Evolutionary conservation across 768 basidiomycete genomes (phyloP).

Genomic region (Termitomyces eurrhizus): DNA sequence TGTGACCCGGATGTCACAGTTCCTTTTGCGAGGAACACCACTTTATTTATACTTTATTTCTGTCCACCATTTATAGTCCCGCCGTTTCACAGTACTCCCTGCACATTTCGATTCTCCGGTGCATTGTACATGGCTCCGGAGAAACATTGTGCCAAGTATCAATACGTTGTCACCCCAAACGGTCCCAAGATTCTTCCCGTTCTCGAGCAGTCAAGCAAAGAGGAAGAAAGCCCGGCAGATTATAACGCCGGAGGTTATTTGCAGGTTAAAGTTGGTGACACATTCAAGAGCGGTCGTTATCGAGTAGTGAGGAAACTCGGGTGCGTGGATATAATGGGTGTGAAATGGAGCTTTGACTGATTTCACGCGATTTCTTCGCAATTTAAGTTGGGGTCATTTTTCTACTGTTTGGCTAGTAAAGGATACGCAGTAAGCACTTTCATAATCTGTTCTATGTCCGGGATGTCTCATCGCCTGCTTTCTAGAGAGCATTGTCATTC

Average conservation of each 20-base stretch:
- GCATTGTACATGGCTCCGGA: slow-evolving; percentile 58
- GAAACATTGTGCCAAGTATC: slow-evolving; percentile 64
- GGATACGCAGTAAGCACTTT: slow-evolving; percentile 57
- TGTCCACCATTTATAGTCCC: not conserved
- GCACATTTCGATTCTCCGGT: slow-evolving; percentile 5
- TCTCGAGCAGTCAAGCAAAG: slow-evolving; percentile 60
- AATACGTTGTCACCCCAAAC: slow-evolving; percentile 66
- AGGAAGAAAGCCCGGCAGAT: slow-evolving; percentile 81
- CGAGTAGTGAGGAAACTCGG: slow-evolving; percentile 87
- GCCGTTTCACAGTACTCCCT: slow-evolving; percentile 13
- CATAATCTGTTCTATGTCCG: not conserved
- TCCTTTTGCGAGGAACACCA: slow-evolving; percentile 14
- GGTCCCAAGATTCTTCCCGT: slow-evolving; percentile 72
- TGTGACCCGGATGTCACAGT: slow-evolving; percentile 16
- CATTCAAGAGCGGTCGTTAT: slow-evolving; percentile 84
- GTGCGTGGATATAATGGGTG: slow-evolving; percentile 30
- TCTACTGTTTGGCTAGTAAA: slow-evolving; percentile 92
- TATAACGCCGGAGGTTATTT: slow-evolving; percentile 83
- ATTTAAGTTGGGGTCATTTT: slow-evolving; percentile 85
- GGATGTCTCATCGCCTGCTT: not conserved
- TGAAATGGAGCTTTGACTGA: slow-evolving; percentile 21
- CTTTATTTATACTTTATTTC: slow-evolving; percentile 1
- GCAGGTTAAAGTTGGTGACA: slow-evolving; percentile 75
- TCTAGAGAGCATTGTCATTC: slow-evolving; percentile 70
- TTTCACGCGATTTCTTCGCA: slow-evolving; percentile 15